Evolutionary conservation across 352 stramenopile genomes (phyloP).

Genomic region (Globisporangium yorkense): DNA sequence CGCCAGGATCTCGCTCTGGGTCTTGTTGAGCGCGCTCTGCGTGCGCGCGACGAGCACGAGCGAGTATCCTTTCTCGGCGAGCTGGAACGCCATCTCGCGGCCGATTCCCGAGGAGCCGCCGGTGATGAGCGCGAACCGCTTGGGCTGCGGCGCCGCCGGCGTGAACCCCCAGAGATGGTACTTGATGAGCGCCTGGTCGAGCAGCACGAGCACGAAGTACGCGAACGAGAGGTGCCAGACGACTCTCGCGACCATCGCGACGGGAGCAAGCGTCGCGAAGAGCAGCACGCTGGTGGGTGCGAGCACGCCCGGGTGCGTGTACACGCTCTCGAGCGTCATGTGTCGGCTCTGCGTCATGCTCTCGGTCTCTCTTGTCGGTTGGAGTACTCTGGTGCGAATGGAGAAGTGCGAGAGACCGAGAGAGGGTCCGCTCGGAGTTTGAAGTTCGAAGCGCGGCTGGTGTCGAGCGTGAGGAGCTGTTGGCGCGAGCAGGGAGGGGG

Average conservation of each 20-base stretch:
- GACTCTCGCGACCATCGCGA: too few species aligned
- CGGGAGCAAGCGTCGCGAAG: too few species aligned
- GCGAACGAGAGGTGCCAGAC: too few species aligned
- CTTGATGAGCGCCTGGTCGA: slow-evolving; percentile 38
- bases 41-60: slow-evolving; percentile 61
- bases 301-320: slow-evolving; percentile 1
- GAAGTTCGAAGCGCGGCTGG: too few species aligned
- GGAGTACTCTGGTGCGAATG: background rate
- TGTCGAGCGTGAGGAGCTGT: too few species aligned
- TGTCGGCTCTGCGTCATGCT: slow-evolving; percentile 4
- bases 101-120: slow-evolving; percentile 71
- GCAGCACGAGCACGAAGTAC: background rate
- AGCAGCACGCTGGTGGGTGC: too few species aligned
- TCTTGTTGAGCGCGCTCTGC: slow-evolving; percentile 51
- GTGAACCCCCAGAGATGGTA: slow-evolving; percentile 62
- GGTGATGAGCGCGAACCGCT: slow-evolving; percentile 63
- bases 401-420: too few species aligned
- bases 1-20: slow-evolving; percentile 64
- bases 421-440: too few species aligned
- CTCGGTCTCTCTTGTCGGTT: background rate
- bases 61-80: slow-evolving; percentile 77
- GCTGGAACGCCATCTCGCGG: slow-evolving; percentile 69
- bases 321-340: slow-evolving; percentile 10
- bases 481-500: too few species aligned
- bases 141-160: slow-evolving; percentile 31